phyloP scores from a whole-genome alignment of 1,139 yeast genomes.

The Kodamaea alishanica region DNA sequence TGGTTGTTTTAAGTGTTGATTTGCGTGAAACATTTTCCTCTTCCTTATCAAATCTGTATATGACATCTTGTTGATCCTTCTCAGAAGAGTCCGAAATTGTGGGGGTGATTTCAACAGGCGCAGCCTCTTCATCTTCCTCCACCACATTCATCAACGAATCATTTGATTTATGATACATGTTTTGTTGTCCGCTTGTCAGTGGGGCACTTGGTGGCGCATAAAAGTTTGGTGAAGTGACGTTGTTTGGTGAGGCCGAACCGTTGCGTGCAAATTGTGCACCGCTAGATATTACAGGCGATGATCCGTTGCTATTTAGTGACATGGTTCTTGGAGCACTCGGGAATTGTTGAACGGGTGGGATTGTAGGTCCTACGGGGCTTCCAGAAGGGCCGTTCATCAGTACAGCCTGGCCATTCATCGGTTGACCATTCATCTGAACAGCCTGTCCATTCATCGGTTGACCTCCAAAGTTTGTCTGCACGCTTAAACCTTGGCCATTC shows the following conservation, averaged over 20 bases:
- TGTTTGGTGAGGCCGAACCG: constrained; percentile 3
- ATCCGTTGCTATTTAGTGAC: constrained; percentile 12
- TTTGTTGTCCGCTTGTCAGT: neutral
- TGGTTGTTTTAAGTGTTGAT: constrained; percentile 38
- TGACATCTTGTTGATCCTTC: constrained; percentile 23
- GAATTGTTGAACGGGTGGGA: neutral
- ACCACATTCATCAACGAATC: constrained; percentile 41
- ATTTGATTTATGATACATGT: constrained; percentile 20
- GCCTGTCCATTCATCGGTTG: constrained; percentile 2
- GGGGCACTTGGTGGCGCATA: constrained; percentile 4
- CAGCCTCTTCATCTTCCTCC: constrained; percentile 39
- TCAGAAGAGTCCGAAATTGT: constrained; percentile 4
- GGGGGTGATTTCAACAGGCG: neutral
- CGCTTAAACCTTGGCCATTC: constrained; percentile 1
- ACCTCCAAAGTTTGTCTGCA: neutral
- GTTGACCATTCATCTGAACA: neutral
- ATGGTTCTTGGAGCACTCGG: constrained; percentile 11
- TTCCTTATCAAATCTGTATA: constrained; percentile 28
- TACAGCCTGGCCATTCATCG: constrained; percentile 2
- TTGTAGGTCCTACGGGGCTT: too few species aligned
- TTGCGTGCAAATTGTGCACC: constrained; percentile 5
- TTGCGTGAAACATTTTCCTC: constrained; percentile 33
- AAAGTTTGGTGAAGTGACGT: constrained; percentile 2
- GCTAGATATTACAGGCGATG: constrained; percentile 3
- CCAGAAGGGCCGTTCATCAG: too few species aligned